Base-by-base conservation (phyloP, 1,139 yeast genomes). In the Magnusiomyces suaveolens region DNA sequence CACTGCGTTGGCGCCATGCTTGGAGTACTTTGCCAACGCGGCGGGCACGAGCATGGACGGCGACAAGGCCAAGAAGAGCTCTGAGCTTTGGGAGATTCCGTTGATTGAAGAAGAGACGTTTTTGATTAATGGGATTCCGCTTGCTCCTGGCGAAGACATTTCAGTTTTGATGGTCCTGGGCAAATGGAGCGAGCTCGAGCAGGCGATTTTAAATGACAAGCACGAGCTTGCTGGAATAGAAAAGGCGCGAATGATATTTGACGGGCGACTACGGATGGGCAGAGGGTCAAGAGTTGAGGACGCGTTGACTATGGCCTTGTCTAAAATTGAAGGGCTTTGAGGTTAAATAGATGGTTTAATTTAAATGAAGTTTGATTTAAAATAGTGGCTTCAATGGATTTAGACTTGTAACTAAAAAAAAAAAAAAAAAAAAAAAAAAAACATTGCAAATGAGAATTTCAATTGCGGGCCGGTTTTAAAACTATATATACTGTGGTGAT, bases 281-380 rank as follows among this genome's bases (percentile, higher is more conserved):
- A 66, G 72, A 0, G 81, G 84, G 0, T 74, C 79, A 1, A 76
- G 86, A 54, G 74, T 83, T 1, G 95, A 87, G 63, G 96, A 87
- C 66, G 85, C 83, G 1, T 75, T 81, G 1, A 65, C 83, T 69
- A 79, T 85, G 10, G 78, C 87, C 0, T 72, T 87, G 54, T 72
- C 89, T 1, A 78, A 75, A 60, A 53, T 63, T 3, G 63, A 57
- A 44, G 59, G 56, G 4, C 47, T 55, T 26, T 54, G n/a, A n/a
- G n/a, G n/a, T n/a, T n/a, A n/a, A n/a, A n/a, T n/a, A n/a, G n/a
- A n/a, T n/a, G n/a, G n/a, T n/a, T n/a, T n/a, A n/a, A n/a, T n/a
- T n/a, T n/a, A n/a, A n/a, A n/a, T n/a, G n/a, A n/a, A n/a, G n/a
- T n/a, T n/a, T n/a, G n/a, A n/a, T n/a, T n/a, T n/a, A n/a, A n/a